Evolutionary conservation across 768 basidiomycete genomes (phyloP).

Genomic region (Baorangia bicolor): DNA sequence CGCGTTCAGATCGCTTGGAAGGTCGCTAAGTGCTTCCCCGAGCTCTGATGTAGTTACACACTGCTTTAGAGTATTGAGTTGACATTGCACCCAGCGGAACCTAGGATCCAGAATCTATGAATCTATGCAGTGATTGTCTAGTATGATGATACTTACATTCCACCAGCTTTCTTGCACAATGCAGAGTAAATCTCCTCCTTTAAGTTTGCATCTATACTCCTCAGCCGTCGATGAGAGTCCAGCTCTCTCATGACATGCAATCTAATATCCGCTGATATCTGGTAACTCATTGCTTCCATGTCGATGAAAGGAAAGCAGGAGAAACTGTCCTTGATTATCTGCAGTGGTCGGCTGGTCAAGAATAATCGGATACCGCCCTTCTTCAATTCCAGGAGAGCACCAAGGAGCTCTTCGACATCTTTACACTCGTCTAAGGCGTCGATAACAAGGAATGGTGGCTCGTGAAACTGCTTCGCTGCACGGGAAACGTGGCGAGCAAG

Average conservation of each 20-base stretch:
- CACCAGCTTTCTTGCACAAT: conserved; percentile 2
- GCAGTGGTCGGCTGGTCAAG: conserved; percentile 2
- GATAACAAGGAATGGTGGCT: conserved; percentile 3
- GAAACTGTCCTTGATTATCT: conserved; percentile 5
- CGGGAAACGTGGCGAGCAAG: not conserved
- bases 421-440: conserved; percentile 16
- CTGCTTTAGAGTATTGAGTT: not conserved
- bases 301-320: not conserved
- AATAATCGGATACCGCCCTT: conserved; percentile 2
- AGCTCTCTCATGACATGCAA: conserved; percentile 1
- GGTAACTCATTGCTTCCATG: not conserved
- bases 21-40: not conserved
- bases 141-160: conserved; percentile 1
- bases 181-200: conserved; percentile 4
- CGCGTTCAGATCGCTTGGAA: not conserved
- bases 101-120: not conserved
- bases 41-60: not conserved
- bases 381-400: not conserved
- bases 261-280: not conserved
- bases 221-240: conserved; percentile 3
- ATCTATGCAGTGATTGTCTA: not conserved
- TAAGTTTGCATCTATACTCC: not conserved
- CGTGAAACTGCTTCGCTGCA: not conserved
- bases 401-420: not conserved
- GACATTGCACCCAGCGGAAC: conserved; percentile 15